A percentile compares a stretch with the other conserved stretches of the same genome.
Evolutionary conservation across 495 filamentous ascomycete genomes (phyloP).

Genomic region (Penicillium coffeae): DNA sequence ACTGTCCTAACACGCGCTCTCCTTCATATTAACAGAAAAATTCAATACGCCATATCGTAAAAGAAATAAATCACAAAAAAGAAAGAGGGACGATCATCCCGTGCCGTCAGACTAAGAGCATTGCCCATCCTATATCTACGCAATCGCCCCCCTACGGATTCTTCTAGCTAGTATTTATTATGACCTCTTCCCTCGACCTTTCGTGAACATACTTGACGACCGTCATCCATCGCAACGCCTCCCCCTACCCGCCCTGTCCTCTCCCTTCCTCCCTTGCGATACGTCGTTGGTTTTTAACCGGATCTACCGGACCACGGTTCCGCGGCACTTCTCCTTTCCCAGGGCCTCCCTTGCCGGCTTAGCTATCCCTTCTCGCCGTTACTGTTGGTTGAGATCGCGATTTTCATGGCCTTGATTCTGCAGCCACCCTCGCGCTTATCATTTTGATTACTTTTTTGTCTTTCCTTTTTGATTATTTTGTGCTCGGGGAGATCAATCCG

Average conservation of each 20-base stretch:
- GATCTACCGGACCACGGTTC: conserved; percentile 39
- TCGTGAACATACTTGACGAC: conserved; percentile 22
- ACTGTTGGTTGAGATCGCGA: conserved; percentile 34
- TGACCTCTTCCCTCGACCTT: not conserved
- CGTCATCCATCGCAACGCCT: conserved; percentile 6
- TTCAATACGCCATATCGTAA: conserved; percentile 11
- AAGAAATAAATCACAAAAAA: conserved; percentile 9
- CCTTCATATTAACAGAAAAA: conserved; percentile 15
- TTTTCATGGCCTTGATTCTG: conserved; percentile 25
- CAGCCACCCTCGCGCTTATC: conserved; percentile 29
- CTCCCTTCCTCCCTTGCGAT: conserved; percentile 39
- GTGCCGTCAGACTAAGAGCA: conserved; percentile 10
- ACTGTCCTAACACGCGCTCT: not conserved
- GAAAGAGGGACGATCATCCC: conserved; percentile 16
- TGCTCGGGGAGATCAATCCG: conserved; percentile 3
- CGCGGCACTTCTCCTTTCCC: conserved; percentile 38
- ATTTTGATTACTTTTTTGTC: conserved; percentile 9
- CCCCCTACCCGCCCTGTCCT: conserved; percentile 15
- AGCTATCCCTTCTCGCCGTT: conserved; percentile 29
- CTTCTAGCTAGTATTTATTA: conserved; percentile 17
- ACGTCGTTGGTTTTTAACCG: conserved; percentile 27
- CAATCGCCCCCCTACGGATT: conserved; percentile 17
- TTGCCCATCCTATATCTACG: conserved; percentile 38
- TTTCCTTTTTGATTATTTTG: conserved; percentile 2
- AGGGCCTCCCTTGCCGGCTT: conserved; percentile 38